Evolutionary conservation across 2,329 filamentous ascomycete species (phyloP), one percentile per base, ranked within the genome.

Genomic region (Pseudocercospora musae): DNA sequence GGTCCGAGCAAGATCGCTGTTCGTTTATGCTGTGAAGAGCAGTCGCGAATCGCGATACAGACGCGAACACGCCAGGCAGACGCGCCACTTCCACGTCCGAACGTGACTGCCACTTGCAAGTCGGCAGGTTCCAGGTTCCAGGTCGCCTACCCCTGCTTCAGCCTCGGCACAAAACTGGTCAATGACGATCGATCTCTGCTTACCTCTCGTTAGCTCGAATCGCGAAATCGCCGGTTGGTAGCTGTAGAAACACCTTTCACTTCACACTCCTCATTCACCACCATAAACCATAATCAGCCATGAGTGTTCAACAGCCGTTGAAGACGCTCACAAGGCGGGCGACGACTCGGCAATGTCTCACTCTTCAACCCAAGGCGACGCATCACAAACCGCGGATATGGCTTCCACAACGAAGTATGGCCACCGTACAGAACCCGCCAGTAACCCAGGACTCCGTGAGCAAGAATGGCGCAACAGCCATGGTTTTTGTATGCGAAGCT

Each of bases 391-490:
- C 69, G 25, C 68, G 68, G 58, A 68, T 64, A 72, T 72, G 70
- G 70, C 46, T 50, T 37, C 50, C 63, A 33, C 62, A 70, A 29
- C 70, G 72, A 55, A 53, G 52, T 31, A 70, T 76, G 69, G 89
- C 88, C 29, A 89, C 87, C 13, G 81, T 83, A 18, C 37, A 48
- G 23, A 46, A 44, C 15, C 89, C 90, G 10, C 90, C 91, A 7
- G 91, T 95, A 21, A 93, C 90, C 0, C 91, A 96, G 76, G 84
- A 92, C 83, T 82, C 85, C 6, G 85, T 85, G 0, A 85, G 84
- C 54, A 82, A 84, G 2, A 85, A 91, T 73, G 94, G 94, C 0
- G 92, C 93, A 7, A 99, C 95, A 4, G 95, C 95, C 48, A 98
- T 99, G 87, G 95, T 99, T 13, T 97, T 99, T 74, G 37, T 40